Evolutionary conservation across 116 monocot genomes (phyloP).

Genomic region (Phalaenopsis hybrid): DNA sequence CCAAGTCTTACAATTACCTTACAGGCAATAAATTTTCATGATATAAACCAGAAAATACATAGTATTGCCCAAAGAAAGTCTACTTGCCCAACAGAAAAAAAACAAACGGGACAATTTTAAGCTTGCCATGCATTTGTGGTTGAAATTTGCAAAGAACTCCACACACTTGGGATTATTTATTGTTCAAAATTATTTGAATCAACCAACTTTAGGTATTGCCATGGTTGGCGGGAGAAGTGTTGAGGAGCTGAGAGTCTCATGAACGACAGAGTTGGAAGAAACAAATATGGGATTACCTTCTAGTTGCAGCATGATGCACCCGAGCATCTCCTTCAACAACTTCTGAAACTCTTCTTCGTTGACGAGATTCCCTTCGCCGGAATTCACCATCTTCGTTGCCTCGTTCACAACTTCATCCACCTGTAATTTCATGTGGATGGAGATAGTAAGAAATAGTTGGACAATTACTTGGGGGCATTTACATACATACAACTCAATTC

Average conservation of each 20-base stretch:
- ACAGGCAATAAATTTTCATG: not conserved
- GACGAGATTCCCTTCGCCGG: constrained; percentile 23
- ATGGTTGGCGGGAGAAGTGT: constrained; percentile 13
- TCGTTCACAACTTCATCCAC: constrained; percentile 37
- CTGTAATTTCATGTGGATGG: constrained; percentile 9
- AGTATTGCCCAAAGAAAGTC: not conserved
- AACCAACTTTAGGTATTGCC: not conserved
- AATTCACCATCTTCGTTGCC: constrained; percentile 21
- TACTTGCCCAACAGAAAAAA: no score
- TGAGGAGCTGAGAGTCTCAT: constrained; percentile 33
- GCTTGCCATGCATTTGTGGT: no score
- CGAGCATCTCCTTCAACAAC: constrained; percentile 32
- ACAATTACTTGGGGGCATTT: no score
- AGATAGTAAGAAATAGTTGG: no score
- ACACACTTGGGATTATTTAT: not conserved
- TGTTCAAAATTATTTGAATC: not conserved
- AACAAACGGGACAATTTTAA: no score
- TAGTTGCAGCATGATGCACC: constrained; percentile 38
- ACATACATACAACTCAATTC: no score
- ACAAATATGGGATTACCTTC: constrained; percentile 39
- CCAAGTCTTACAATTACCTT: not conserved
- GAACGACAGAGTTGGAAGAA: constrained; percentile 38
- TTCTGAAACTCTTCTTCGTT: constrained; percentile 42
- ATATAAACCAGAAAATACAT: not conserved
- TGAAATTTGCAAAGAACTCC: not conserved